A percentile compares a stretch with the other conserved stretches of the same genome.
These are phyloP conservation scores for Straminergon stramineum DNA, from an alignment of 225 moss, liverwort and hornwort species.

Conservation along the genomic window DNA sequence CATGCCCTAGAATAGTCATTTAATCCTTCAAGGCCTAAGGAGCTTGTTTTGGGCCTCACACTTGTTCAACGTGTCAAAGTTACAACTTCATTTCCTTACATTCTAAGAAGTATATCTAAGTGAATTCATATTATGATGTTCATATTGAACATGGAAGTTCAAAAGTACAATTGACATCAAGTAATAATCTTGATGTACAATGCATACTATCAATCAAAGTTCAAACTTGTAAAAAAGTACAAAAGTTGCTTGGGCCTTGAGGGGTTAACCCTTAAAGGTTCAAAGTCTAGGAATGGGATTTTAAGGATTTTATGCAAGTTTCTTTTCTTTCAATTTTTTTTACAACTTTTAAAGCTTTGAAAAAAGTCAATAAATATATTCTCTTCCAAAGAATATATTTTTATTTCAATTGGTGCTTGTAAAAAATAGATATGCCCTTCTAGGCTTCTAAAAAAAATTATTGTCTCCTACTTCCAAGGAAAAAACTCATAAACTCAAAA, in stretches of 20 bases:
- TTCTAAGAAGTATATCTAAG: too few species aligned
- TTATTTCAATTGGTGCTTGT: not conserved
- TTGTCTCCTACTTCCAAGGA: rapidly evolving
- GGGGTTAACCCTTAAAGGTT: rapidly evolving
- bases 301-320: rapidly evolving
- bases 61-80: too few species aligned
- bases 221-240: too few species aligned
- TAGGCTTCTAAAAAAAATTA: not conserved
- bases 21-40: rapidly evolving
- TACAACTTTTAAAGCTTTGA: not conserved
- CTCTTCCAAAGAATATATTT: rapidly evolving
- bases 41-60: too few species aligned
- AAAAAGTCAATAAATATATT: not conserved
- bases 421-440: not conserved
- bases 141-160: too few species aligned
- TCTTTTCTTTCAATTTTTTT: rapidly evolving
- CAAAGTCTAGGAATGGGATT: not conserved
- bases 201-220: too few species aligned
- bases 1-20: not conserved
- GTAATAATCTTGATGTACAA: too few species aligned
- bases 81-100: too few species aligned
- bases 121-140: too few species aligned
- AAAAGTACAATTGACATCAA: too few species aligned
- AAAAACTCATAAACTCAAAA: not conserved
- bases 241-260: too few species aligned